Base-by-base conservation (phyloP, 2,329 filamentous ascomycete genomes). In the Emergomyces africanus region DNA sequence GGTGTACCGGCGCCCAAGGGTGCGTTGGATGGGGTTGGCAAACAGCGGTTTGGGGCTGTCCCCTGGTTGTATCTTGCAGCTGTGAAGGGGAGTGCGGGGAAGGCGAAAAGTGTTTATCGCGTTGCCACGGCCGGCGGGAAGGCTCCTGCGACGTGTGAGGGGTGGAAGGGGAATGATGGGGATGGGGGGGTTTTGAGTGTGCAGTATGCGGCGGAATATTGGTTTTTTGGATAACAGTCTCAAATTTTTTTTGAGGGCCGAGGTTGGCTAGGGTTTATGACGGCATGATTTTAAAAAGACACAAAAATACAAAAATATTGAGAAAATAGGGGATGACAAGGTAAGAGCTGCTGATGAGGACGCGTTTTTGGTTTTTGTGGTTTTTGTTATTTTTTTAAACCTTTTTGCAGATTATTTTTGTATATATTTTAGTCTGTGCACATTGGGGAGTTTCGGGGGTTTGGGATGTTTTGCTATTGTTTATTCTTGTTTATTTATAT, bases 111-210 rank as follows among this genome's bases (percentile, higher is more conserved):
- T 70, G 85, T 96, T 28, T 97, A 92, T 75, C 83, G 92, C 14
- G 76, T 96, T 50, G 81, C 88, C 67, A 97, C 92, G 12, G 90
- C 87, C 0, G 91, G 90, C 30, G 92, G 92, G 12, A 82, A 80
- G 53, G 75, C 90, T 1, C 91, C 91, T 0, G 77, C 81, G 30
- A 88, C 84, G 0, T 97, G 92, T 70, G 71, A 81, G 39, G 87
- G 83, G 12, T 79, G 83, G 78, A 71, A 78, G 0, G 44, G 44
- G 8, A 48, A 48, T 48, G 44, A 48, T 25, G 44, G 44, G 3
- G 79, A 83, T 77, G 71, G 78, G 0, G 77, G 79, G 12, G 68
- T 73, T 0, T 91, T 96, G 65, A 77, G 85, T 62, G 83, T 96
- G 15, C 79, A 91, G 68, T 96, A 97, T 74, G 80, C 88, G 37